Evolutionary conservation across 2,329 filamentous ascomycete genomes (phyloP).

Genomic region (Bimuria novae-zelandiae): DNA sequence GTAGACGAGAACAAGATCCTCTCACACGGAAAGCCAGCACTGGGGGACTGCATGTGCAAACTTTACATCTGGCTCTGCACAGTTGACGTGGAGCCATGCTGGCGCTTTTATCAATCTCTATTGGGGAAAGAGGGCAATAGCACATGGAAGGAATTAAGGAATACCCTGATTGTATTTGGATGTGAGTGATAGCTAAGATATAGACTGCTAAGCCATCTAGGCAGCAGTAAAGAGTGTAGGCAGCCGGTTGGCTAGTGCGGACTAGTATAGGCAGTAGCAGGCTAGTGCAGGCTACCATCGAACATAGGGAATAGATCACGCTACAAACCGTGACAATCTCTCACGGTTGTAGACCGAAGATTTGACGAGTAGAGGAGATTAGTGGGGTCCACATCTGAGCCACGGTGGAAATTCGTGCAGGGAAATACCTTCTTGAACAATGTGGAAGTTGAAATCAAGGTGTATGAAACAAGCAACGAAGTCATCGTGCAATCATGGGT

Average conservation of each 20-base stretch:
- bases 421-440: constrained; percentile 12
- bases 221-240: too few species aligned
- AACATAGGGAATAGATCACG: too few species aligned
- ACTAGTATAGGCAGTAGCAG: too few species aligned
- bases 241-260: too few species aligned
- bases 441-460: constrained; percentile 9
- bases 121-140: too few species aligned
- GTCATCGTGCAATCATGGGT: constrained; percentile 12
- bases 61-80: constrained; percentile 20
- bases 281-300: too few species aligned
- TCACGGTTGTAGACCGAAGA: constrained; percentile 11
- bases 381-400: constrained; percentile 8
- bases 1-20: constrained; percentile 13
- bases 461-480: constrained; percentile 14
- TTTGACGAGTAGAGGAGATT: constrained; percentile 16
- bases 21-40: constrained; percentile 13
- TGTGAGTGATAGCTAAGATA: too few species aligned
- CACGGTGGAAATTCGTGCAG: constrained; percentile 18
- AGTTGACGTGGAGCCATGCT: constrained; percentile 15
- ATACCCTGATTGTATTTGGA: too few species aligned
- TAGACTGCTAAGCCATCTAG: too few species aligned
- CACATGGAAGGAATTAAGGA: too few species aligned
- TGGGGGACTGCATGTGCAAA: constrained; percentile 10
- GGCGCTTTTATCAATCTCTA: constrained; percentile 14
- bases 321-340: too few species aligned